phyloP scores from a whole-genome alignment of 441 rosid species.

The Mallotus repandus region DNA sequence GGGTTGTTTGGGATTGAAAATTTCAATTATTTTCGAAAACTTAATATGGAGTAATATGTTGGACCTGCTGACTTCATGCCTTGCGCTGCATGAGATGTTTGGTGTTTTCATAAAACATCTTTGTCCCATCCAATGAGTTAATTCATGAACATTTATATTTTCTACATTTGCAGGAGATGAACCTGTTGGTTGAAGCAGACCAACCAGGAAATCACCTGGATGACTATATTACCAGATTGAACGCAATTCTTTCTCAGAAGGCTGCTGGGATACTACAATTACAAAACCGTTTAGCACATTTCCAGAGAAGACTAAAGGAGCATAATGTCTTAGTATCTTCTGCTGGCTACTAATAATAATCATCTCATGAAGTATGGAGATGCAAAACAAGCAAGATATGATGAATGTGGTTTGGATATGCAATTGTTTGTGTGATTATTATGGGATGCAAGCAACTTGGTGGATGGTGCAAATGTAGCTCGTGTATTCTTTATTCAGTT shows the following conservation, averaged over 20 bases:
- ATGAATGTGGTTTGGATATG: neutral
- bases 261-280: constrained; percentile 58
- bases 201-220: constrained; percentile 66
- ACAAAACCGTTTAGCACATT: constrained; percentile 51
- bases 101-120: neutral
- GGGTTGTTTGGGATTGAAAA: neutral
- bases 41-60: neutral
- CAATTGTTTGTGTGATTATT: constrained; percentile 7
- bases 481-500: constrained; percentile 25
- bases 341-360: constrained; percentile 40
- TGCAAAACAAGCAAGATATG: neutral
- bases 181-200: constrained; percentile 60
- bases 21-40: neutral
- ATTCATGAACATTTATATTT: neutral
- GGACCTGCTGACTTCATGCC: neutral
- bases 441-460: constrained; percentile 17
- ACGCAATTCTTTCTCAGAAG: constrained; percentile 54
- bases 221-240: constrained; percentile 46
- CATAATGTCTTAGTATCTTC: constrained; percentile 55
- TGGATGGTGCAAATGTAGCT: constrained; percentile 21
- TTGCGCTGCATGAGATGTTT: neutral
- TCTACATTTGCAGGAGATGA: constrained; percentile 52
- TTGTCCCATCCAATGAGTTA: neutral
- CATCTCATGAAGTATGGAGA: constrained; percentile 11
- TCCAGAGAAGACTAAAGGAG: constrained; percentile 60